Base-by-base conservation (phyloP, 176 grass and related monocot species). In the Hordeum marinum region DNA sequence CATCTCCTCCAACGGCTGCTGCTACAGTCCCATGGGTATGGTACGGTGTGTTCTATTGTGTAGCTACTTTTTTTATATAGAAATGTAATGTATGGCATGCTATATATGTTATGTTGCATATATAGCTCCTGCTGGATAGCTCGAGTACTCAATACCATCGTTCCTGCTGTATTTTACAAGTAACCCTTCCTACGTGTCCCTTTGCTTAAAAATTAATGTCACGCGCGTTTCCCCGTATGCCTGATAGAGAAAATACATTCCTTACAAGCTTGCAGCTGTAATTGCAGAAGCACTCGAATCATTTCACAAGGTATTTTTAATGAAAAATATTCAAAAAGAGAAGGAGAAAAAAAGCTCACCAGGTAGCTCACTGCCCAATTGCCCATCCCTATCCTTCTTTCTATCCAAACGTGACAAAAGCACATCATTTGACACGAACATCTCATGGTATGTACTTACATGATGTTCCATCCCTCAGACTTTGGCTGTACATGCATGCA, bases 401-500 rank as follows among this genome's bases (percentile, higher is more conserved):
- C 73, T 86, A 85, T 87, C 80, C 72, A 48, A 72, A 88, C 58
- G 83, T 81, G 83, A 92, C 82, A 76, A 91, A 81, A 90, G 90
- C 84, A 80, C 61, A 91, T 93, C 87, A 96, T 93, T 95, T 96
- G 91, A 90, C 88, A 90, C 81, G 63, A 90, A 97, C 91, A 75
- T 77, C 81, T 94, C 91, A 90, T 91, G 77, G 86, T 89, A 92
- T 88, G 45, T 79, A 76, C 72, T 39, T 78, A 25, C 73, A 55
- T 78, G 61, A 88, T 78, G 89, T 89, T 91, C 86, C 82, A 87
- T 91, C 81, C 73, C 89, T 89, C 90, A 65, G 79, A 59, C 81
- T 81, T 88, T 82, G 80, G 83, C 76, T 63, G 85, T 82, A 76
- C 58, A 48, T 74, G 71, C 70, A 73, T 73, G 70, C 70, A 84